Evolutionary conservation across 106 monocot genomes (phyloP).

Genomic region (Allium cepa): DNA sequence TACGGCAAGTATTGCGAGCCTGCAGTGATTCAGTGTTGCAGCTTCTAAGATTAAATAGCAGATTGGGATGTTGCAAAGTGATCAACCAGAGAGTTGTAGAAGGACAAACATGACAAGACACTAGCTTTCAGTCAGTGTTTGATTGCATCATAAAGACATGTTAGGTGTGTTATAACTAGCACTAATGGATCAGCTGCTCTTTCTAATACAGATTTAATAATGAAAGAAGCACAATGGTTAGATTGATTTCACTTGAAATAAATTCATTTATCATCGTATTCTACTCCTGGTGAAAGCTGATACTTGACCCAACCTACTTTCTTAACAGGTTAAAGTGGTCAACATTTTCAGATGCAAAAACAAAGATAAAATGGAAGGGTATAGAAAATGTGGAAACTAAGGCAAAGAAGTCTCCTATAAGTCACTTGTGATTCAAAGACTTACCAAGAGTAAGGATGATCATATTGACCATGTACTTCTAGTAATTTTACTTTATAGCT

Average conservation of each 20-base stretch:
- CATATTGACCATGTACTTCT: slow-evolving; percentile 90
- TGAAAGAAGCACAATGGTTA: background rate
- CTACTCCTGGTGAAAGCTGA: background rate
- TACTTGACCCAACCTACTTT: background rate
- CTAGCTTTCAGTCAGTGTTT: too few relatives aligned
- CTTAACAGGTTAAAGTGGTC: slow-evolving; percentile 62
- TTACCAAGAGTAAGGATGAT: slow-evolving; percentile 64
- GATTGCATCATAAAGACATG: slow-evolving; percentile 9
- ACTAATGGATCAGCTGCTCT: slow-evolving; percentile 35
- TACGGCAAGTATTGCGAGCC: too few relatives aligned
- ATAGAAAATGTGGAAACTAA: slow-evolving; percentile 30
- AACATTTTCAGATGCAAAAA: slow-evolving; percentile 35
- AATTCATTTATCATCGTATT: background rate
- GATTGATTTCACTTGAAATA: background rate
- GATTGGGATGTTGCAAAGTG: slow-evolving; percentile 38
- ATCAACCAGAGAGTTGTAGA: too few relatives aligned
- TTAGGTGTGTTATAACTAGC: background rate
- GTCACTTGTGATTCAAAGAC: slow-evolving; percentile 76
- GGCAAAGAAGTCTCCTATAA: slow-evolving; percentile 62
- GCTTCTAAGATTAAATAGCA: background rate
- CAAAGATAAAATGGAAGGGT: slow-evolving; percentile 39
- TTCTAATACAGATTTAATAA: slow-evolving; percentile 32
- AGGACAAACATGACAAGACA: too few relatives aligned
- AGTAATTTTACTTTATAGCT: slow-evolving; percentile 11
- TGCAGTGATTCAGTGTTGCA: too few relatives aligned